Conservation (phyloP, 73 alveolate species). For the Tetrahymena borealis region DNA sequence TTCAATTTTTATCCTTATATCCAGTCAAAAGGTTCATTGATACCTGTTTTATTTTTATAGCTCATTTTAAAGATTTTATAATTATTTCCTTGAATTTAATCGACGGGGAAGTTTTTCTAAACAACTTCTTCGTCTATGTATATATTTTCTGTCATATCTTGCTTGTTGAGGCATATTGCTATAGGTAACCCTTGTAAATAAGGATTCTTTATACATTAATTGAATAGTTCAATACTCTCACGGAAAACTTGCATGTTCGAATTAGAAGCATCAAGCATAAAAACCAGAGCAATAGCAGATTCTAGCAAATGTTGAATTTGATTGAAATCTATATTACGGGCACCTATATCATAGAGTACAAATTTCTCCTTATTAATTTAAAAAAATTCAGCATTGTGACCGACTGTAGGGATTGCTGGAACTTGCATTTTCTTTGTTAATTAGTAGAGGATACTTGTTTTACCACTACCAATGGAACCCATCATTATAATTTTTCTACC, state of each 20-base stretch:
- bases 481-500: not conserved
- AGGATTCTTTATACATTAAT: not conserved
- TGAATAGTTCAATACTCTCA: not conserved
- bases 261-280: not conserved
- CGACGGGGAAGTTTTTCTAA: not conserved
- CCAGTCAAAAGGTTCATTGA: not conserved
- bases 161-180: not conserved
- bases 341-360: not conserved
- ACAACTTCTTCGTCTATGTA: not conserved
- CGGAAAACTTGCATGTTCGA: not conserved
- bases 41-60: not conserved
- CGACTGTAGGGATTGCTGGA: constrained; percentile 1
- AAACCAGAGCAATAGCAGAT: not conserved
- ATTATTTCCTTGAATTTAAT: not conserved
- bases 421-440: not conserved
- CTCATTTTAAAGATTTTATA: not conserved
- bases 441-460: not conserved
- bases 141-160: not conserved
- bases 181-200: not conserved
- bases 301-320: not conserved
- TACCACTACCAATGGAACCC: not conserved
- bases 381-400: not conserved
- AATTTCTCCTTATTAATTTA: not conserved
- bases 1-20: not conserved
- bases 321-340: not conserved